These are phyloP conservation scores for Aureobasidium subglaciale DNA, from an alignment of 2,329 filamentous ascomycete species.

Conservation along the genomic window DNA sequence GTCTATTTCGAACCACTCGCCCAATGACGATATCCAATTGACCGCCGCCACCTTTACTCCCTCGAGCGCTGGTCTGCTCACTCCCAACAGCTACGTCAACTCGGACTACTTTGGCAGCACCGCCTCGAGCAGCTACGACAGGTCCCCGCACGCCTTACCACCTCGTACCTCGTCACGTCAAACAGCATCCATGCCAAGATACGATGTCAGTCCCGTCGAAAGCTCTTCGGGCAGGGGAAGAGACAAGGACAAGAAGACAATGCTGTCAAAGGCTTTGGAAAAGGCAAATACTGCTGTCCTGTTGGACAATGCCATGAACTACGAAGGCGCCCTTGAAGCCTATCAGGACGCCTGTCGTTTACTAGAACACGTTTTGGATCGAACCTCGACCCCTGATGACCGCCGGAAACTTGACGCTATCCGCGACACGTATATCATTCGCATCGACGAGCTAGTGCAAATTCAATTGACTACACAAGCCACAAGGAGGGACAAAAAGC, in stretches of 20 bases:
- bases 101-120: constrained; percentile 27
- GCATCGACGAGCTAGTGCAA: constrained; percentile 78
- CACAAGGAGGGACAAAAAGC: constrained; percentile 56
- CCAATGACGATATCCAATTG: background rate
- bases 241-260: constrained; percentile 67
- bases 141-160: constrained; percentile 21
- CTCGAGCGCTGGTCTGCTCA: constrained; percentile 24
- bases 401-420: constrained; percentile 87
- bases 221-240: constrained; percentile 19
- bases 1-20: background rate
- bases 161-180: constrained; percentile 20
- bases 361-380: constrained; percentile 77
- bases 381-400: constrained; percentile 80
- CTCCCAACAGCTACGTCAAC: constrained; percentile 25
- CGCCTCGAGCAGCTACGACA: constrained; percentile 19
- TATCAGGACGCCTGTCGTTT: constrained; percentile 87
- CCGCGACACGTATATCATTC: constrained; percentile 79
- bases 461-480: constrained; percentile 47
- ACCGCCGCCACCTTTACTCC: constrained; percentile 16
- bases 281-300: constrained; percentile 95
- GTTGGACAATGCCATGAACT: constrained; percentile 92
- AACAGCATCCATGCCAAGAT: constrained; percentile 16
- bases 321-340: constrained; percentile 80
- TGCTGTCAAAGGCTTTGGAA: constrained; percentile 90
- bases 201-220: constrained; percentile 12